Base-by-base conservation (phyloP, 495 filamentous ascomycete genomes). In the Poronia punctata region DNA sequence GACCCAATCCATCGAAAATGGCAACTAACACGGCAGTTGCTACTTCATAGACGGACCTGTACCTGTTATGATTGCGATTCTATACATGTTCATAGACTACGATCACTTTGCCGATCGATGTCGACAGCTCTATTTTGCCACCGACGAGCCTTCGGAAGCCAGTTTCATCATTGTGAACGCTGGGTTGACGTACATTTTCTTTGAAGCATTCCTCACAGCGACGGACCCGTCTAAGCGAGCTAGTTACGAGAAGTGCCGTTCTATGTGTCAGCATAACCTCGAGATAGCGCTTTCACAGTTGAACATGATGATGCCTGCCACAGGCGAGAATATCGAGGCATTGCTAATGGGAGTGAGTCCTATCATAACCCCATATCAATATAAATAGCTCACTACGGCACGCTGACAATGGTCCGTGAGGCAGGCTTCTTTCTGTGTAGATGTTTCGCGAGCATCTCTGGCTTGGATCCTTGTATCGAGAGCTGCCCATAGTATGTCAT, bases 371-470 rank as follows among this genome's bases (percentile, higher is more conserved):
- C 11, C 22, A 12, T 24, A 7, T 9, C 21, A 15, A 7, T 3
- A 21, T 28, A 7, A 19, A 28, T 22, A 14, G 19, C 6, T 4
- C 4, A 21, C 26, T n/a, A n/a, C 1, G 10, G 8, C 25, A 27
- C 11, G 23, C 38, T 35, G n/a, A 23, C 33, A 12, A 15, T 38
- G 4, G 7, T 11, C 12, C 3, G 25, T 11, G 1, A 16, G 1
- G 21, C 15, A 60, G 66, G 60, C 64, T 11, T 56, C 59, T 22
- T 78, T 80, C 50, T 73, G 76, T 11, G 68, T 83, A 22, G 78
- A 84, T 33, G 68, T 75, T 7, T 78, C 75, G 6, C 78, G 79
- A 25, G 78, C 78, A 1, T 78, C 79, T 0, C 60, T 83, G 5
- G 75, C 74, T n/a, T 77, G 79, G 70, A 69, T 74, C 2, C 55